A percentile compares a stretch with the other conserved stretches of the same genome.
Evolutionary conservation across 768 basidiomycete species (phyloP).

Genomic region (Rubroboletus satanas): DNA sequence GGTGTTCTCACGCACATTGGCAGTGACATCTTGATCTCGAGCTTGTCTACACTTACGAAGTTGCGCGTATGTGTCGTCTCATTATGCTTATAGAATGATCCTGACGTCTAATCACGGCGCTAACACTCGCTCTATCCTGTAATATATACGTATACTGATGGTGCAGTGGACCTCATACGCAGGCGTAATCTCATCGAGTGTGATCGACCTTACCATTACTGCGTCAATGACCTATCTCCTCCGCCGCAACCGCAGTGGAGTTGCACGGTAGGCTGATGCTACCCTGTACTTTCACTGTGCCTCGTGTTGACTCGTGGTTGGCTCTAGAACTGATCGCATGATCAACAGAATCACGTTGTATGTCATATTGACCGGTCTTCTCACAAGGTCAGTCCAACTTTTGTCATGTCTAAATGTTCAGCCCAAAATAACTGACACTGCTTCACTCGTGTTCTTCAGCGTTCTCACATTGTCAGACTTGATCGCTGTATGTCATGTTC

Average conservation of each 20-base stretch:
- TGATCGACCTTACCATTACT: background rate
- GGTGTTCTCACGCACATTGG: background rate
- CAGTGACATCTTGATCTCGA: background rate
- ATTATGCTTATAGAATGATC: background rate
- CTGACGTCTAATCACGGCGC: background rate
- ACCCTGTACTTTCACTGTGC: background rate
- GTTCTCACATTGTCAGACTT: background rate
- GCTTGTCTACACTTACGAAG: background rate
- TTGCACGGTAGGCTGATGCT: background rate
- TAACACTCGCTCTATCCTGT: background rate
- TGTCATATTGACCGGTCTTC: background rate
- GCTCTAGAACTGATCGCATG: background rate
- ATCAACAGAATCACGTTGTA: background rate
- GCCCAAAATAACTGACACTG: background rate
- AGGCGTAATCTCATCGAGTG: background rate
- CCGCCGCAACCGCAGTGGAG: background rate
- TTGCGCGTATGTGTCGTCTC: background rate
- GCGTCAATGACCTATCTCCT: background rate
- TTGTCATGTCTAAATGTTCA: background rate
- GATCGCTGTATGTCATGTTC: background rate
- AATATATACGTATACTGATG: too few species aligned
- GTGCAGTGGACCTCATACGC: background rate
- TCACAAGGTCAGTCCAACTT: background rate
- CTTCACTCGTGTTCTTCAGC: background rate
- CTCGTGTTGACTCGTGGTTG: background rate